Conservation (phyloP, 1,139 yeast genomes). For the Pichiaceae sp. region DNA sequence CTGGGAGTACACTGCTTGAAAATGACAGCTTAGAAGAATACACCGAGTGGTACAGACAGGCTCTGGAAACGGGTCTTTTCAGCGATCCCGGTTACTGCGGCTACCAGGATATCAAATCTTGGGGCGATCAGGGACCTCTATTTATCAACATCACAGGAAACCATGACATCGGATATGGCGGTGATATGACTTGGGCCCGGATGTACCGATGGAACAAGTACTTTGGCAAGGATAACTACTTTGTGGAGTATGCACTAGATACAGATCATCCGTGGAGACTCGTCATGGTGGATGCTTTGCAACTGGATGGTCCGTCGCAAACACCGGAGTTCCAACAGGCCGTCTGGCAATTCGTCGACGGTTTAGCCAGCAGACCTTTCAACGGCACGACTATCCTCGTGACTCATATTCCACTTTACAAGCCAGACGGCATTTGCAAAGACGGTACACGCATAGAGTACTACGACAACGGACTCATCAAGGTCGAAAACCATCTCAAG, state of each 20-base stretch:
- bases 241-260: conserved; percentile 57
- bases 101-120: conserved; percentile 54
- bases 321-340: conserved; percentile 59
- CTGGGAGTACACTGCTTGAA: conserved; percentile 7
- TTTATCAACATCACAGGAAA: conserved; percentile 85
- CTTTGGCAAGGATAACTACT: conserved; percentile 81
- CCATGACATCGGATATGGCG: conserved; percentile 96
- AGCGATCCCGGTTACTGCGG: conserved; percentile 31
- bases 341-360: conserved; percentile 66
- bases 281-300: conserved; percentile 74
- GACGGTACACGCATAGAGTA: conserved; percentile 77
- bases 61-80: conserved; percentile 34
- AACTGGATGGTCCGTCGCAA: conserved; percentile 85
- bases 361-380: conserved; percentile 44
- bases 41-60: conserved; percentile 29
- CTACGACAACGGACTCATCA: conserved; percentile 54
- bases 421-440: conserved; percentile 68
- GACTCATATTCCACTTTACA: conserved; percentile 87
- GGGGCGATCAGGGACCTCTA: conserved; percentile 49
- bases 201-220: conserved; percentile 64
- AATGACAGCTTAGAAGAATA: conserved; percentile 42
- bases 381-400: conserved; percentile 74
- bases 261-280: conserved; percentile 70
- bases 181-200: conserved; percentile 90
- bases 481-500: conserved; percentile 83